Evolutionary conservation across 1,284 basidiomycete genomes (phyloP).

Genomic region (Cutaneotrichosporon sp.): DNA sequence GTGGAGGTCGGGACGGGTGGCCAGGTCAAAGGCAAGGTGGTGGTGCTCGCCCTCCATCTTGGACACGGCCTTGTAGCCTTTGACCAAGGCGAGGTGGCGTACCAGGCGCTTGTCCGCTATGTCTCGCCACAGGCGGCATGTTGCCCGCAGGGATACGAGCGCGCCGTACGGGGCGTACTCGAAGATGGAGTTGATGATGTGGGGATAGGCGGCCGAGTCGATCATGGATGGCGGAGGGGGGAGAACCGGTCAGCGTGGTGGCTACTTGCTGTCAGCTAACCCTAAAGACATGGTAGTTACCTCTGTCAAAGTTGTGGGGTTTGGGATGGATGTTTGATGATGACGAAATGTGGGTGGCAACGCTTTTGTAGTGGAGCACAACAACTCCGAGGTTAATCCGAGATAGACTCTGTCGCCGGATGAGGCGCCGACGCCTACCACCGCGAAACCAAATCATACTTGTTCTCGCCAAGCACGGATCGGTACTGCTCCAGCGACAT

Average conservation of each 20-base stretch:
- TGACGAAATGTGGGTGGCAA: not conserved
- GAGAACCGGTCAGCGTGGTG: not conserved
- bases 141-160: not conserved
- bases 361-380: not conserved
- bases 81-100: not conserved
- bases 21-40: too few relatives aligned
- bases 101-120: not conserved
- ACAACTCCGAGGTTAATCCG: conserved; percentile 2
- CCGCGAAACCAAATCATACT: not conserved
- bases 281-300: not conserved
- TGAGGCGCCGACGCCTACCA: not conserved
- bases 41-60: not conserved
- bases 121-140: not conserved
- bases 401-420: not conserved
- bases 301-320: not conserved
- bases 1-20: not conserved
- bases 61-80: not conserved
- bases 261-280: not conserved
- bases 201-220: not conserved
- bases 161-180: not conserved
- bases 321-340: not conserved
- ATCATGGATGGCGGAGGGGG: not conserved
- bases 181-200: conserved; percentile 7
- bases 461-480: not conserved
- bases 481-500: conserved; percentile 5